Conservation (phyloP, 352 stramenopile species). For the Thraustochytrium striatum region DNA sequence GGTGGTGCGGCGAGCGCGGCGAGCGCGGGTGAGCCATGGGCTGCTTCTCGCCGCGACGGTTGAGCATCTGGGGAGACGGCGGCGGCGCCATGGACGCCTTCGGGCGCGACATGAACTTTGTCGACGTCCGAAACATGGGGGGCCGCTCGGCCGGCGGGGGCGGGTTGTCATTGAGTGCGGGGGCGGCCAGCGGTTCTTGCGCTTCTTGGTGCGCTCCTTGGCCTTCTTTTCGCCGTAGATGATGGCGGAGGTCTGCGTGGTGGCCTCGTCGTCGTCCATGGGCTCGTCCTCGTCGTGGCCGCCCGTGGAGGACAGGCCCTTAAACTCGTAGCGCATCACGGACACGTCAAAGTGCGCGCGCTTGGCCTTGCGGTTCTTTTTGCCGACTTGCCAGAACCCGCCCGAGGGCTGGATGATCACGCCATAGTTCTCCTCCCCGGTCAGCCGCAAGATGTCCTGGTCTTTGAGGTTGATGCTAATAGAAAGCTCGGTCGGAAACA, state of each 20-base stretch:
- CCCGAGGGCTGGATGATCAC: neutral
- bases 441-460: neutral
- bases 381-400: neutral
- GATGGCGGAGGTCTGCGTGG: slow-evolving; percentile 35
- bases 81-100: neutral
- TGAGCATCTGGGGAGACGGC: neutral
- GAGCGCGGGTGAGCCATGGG: too few relatives aligned
- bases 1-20: too few relatives aligned
- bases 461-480: neutral
- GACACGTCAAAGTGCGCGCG: slow-evolving; percentile 35
- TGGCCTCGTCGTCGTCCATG: neutral
- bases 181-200: slow-evolving; percentile 6
- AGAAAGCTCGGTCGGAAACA: slow-evolving; percentile 15
- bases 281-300: slow-evolving; percentile 51
- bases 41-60: neutral
- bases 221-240: slow-evolving; percentile 8
- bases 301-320: slow-evolving; percentile 49
- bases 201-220: neutral
- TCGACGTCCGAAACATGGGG: neutral
- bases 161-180: neutral
- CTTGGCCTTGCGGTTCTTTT: slow-evolving; percentile 39
- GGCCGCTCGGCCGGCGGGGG: neutral
- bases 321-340: slow-evolving; percentile 52
- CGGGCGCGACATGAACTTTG: neutral
- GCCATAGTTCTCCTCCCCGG: slow-evolving; percentile 16